Conservation (phyloP, 2,329 filamentous ascomycete genomes). For the Curvularia sp. region DNA sequence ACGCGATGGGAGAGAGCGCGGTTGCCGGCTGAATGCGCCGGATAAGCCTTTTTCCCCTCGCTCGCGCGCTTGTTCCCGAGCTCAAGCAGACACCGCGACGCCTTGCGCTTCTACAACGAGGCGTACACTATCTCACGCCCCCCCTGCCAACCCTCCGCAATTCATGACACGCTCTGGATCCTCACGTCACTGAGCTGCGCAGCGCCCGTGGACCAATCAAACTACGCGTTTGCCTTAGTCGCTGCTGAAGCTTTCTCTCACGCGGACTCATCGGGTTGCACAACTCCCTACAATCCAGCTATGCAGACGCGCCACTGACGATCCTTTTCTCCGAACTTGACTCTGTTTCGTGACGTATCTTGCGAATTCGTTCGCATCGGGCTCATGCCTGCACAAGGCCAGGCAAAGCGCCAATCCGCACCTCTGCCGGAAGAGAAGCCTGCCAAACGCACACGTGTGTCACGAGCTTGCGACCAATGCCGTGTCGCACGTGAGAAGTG, state of each 20-base stretch:
- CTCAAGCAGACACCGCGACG: slow-evolving; percentile 3
- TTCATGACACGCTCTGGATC: background rate
- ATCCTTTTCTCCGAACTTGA: slow-evolving; percentile 6
- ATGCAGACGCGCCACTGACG: slow-evolving; percentile 10
- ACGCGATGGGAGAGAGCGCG: background rate
- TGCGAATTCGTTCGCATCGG: slow-evolving; percentile 3
- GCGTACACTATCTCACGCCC: background rate
- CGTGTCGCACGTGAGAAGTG: slow-evolving; percentile 74
- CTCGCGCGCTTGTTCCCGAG: slow-evolving; percentile 6
- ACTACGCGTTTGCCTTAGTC: slow-evolving; percentile 8
- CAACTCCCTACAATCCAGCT: slow-evolving; percentile 5
- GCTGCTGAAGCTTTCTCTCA: slow-evolving; percentile 3
- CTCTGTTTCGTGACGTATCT: slow-evolving; percentile 3
- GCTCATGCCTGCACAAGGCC: slow-evolving; percentile 39
- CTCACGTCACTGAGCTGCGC: slow-evolving; percentile 6
- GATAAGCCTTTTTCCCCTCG: slow-evolving; percentile 23
- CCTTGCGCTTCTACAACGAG: slow-evolving; percentile 11
- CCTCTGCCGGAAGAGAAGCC: slow-evolving; percentile 31
- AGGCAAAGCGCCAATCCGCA: slow-evolving; percentile 36
- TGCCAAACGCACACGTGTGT: slow-evolving; percentile 67
- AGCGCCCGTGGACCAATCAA: slow-evolving; percentile 10
- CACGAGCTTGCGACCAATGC: slow-evolving; percentile 73
- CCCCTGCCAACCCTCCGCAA: slow-evolving; percentile 1
- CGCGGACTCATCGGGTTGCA: slow-evolving; percentile 7
- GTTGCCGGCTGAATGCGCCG: slow-evolving; percentile 11